Base-by-base conservation (phyloP, 805 yeast genomes). In the Zygosaccharomyces pseudorouxii region DNA sequence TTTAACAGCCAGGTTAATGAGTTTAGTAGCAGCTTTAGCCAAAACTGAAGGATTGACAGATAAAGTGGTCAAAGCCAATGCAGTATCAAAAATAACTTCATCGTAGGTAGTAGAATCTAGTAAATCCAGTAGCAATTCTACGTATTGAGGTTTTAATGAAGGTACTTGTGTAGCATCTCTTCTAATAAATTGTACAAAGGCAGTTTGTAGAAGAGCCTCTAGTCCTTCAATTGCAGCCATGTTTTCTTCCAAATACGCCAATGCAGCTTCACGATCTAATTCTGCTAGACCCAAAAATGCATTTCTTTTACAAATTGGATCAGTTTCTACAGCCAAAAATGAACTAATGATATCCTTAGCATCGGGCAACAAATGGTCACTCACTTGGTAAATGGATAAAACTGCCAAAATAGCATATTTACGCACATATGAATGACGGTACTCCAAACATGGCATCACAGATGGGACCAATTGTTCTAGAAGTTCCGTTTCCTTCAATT, bases 401-500 rank as follows among this genome's bases (percentile, higher is more conserved):
- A 93, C 80, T 37, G 98, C 96, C 69, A 92, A 84, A 19, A 89
- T 90, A 5, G 99, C 99, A 65, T 93, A 92, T 69, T 93, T 93
- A 66, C 99, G 84, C 54, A 93, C 99, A 63, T 95, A 93, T 8
- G 98, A 96, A 70, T 93, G 98, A 58, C 99, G 85, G 71, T 93
- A 97, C 57, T 88, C 96, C 59, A 95, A 75, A 72, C 97, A 89
- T 50, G 81, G 81, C 61, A 97, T 81, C 39, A 89, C 90, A 37
- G 93, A 83, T 27, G 98, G 97, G 37, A 93, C 93, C 69, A 93
- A 78, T 46, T 97, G 96, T 71, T 95, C 99, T 64, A 93, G 77
- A 55, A 93, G 78, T 68, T 93, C 99, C 2, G 95, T 85, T 71
- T 93, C 98, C 64, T 82, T 85, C 65, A 93, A 76, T 66, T 93